A percentile compares a stretch with the other conserved stretches of the same genome.
Conservation (phyloP, 164 flowering plant genomes). For the Paratinospora sagittata region DNA sequence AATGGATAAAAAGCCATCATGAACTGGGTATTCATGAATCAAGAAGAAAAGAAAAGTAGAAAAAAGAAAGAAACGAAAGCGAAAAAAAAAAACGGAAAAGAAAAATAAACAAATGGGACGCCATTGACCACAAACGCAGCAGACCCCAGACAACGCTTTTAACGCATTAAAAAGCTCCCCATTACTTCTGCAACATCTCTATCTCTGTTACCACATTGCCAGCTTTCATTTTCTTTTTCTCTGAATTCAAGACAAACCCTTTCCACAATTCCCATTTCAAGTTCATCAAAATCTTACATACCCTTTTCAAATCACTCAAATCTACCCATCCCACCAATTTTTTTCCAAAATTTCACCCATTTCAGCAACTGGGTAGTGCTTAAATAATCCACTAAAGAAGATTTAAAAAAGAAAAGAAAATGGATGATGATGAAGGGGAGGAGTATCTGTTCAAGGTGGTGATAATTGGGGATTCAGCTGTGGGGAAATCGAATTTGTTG, state of each 20-base stretch:
- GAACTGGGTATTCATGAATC: background rate
- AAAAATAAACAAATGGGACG: background rate
- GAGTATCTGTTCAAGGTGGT: conserved; percentile 46
- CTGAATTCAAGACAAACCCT: background rate
- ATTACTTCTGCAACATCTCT: background rate
- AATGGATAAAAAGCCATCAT: no score
- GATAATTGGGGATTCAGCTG: conserved; percentile 44
- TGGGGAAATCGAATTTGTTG: conserved; percentile 38
- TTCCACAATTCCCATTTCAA: background rate
- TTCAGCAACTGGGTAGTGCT: no score
- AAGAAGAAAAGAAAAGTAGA: background rate
- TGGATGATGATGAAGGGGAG: conserved; percentile 36
- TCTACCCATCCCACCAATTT: no score
- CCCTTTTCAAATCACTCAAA: no score
- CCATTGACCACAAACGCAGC: background rate
- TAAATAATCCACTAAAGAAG: no score
- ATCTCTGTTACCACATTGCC: no score
- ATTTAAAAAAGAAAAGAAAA: background rate
- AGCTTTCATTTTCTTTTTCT: background rate
- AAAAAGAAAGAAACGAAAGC: no score
- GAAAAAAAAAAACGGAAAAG: background rate
- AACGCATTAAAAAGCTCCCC: background rate
- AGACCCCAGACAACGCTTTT: background rate
- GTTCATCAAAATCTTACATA: background rate
- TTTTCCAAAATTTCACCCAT: no score